These are phyloP conservation scores for Blastobotrys robertii DNA, from an alignment of 805 yeast species.

Conservation along the genomic window DNA sequence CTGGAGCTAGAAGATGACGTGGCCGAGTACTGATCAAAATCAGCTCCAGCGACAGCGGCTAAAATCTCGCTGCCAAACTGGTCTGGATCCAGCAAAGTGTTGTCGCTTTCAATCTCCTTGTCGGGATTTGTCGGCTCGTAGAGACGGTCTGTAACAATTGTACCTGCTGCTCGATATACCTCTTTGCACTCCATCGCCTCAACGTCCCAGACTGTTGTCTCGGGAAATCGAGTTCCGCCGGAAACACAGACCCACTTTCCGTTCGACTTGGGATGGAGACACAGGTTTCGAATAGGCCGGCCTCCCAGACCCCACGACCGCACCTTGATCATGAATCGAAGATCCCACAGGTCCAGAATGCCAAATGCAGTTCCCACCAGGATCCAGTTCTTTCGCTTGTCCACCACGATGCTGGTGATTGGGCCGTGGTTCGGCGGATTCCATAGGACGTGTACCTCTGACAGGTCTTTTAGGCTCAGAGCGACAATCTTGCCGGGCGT, in stretches of 20 bases:
- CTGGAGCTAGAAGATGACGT: constrained; percentile 1
- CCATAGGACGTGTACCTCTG: constrained; percentile 30
- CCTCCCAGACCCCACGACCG: constrained; percentile 53
- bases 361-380: constrained; percentile 71
- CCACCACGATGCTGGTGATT: constrained; percentile 50
- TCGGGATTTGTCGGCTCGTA: constrained; percentile 4
- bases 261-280: constrained; percentile 35
- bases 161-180: constrained; percentile 23
- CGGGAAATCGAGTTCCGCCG: constrained; percentile 56
- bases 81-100: neutral
- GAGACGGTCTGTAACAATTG: constrained; percentile 5
- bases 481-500: constrained; percentile 48
- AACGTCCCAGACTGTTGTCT: constrained; percentile 67
- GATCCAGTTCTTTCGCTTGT: constrained; percentile 48
- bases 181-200: constrained; percentile 50
- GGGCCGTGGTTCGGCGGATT: constrained; percentile 60
- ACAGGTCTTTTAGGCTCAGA: constrained; percentile 53
- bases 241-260: constrained; percentile 43
- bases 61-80: neutral
- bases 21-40: constrained; percentile 7
- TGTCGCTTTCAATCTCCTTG: neutral
- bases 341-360: constrained; percentile 69
- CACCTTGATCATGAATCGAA: constrained; percentile 52
- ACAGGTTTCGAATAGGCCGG: constrained; percentile 42
- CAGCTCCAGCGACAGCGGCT: constrained; percentile 7